Conservation (phyloP, 1,284 basidiomycete species). For the Quambalaria eucalypti region DNA sequence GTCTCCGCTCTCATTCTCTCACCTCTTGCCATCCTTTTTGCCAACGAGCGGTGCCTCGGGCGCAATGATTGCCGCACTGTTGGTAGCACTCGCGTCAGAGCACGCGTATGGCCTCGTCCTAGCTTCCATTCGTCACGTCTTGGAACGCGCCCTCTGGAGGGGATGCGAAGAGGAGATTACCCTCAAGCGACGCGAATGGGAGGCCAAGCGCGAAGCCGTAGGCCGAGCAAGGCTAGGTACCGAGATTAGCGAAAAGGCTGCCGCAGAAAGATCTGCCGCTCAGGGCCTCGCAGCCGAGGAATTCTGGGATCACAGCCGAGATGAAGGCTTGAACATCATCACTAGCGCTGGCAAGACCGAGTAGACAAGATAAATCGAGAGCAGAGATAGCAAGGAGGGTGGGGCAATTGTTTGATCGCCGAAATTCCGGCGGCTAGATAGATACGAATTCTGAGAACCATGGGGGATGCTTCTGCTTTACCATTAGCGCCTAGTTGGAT, state of each 20-base stretch:
- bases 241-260: neutral
- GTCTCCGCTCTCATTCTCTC: slow-evolving; percentile 18
- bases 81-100: slow-evolving; percentile 39
- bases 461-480: too few relatives aligned
- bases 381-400: neutral
- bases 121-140: slow-evolving; percentile 21
- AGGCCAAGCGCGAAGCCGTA: slow-evolving; percentile 4
- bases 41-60: slow-evolving; percentile 17
- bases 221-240: neutral
- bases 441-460: too few relatives aligned
- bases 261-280: too few relatives aligned
- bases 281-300: too few relatives aligned
- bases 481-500: too few relatives aligned
- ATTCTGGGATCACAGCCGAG: neutral
- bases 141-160: slow-evolving; percentile 37
- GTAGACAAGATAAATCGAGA: neutral
- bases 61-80: slow-evolving; percentile 27
- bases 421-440: too few relatives aligned
- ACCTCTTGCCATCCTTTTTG: slow-evolving; percentile 18
- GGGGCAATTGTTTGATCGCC: too few relatives aligned
- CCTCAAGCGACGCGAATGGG: slow-evolving; percentile 33
- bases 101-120: slow-evolving; percentile 34
- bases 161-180: slow-evolving; percentile 30
- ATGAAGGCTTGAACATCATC: neutral
- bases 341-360: neutral